Evolutionary conservation across 306 rosid species (phyloP).

Genomic region (Cucumis cinereus): DNA sequence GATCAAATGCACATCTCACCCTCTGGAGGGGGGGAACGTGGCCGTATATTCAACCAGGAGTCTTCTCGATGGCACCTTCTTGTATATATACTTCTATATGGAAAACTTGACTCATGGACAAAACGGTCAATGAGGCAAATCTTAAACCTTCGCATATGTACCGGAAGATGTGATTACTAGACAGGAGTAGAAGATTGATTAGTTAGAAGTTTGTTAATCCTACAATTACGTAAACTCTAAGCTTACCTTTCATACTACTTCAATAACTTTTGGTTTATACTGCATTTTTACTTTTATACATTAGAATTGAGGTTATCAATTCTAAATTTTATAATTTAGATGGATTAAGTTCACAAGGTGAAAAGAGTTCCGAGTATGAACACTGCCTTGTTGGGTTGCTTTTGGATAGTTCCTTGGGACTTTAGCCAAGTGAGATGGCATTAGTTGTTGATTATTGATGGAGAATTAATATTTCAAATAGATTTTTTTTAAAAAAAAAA

Average conservation of each 20-base stretch:
- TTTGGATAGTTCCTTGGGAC: not conserved
- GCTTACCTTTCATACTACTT: not conserved
- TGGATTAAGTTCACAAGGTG: not conserved
- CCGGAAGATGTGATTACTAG: not conserved
- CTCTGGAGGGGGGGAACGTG: not conserved
- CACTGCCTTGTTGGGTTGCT: not conserved
- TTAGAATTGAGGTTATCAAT: not conserved
- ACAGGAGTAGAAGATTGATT: not conserved
- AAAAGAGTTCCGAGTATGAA: not conserved
- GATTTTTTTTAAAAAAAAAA: not conserved
- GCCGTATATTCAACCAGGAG: not conserved
- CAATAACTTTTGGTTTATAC: not conserved
- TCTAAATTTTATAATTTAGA: not conserved
- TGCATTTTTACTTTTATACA: not conserved
- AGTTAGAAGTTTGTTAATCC: not conserved
- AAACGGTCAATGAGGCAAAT: not conserved
- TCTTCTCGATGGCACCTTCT: not conserved
- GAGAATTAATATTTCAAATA: not conserved
- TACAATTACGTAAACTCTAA: not conserved
- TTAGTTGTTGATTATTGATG: not conserved
- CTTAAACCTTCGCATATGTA: not conserved
- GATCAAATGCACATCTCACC: not conserved
- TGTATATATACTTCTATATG: not conserved
- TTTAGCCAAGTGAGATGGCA: not conserved
- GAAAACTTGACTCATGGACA: not conserved